phyloP scores from a whole-genome alignment of 2,329 filamentous ascomycete genomes.

The Dothistroma septosporum region DNA sequence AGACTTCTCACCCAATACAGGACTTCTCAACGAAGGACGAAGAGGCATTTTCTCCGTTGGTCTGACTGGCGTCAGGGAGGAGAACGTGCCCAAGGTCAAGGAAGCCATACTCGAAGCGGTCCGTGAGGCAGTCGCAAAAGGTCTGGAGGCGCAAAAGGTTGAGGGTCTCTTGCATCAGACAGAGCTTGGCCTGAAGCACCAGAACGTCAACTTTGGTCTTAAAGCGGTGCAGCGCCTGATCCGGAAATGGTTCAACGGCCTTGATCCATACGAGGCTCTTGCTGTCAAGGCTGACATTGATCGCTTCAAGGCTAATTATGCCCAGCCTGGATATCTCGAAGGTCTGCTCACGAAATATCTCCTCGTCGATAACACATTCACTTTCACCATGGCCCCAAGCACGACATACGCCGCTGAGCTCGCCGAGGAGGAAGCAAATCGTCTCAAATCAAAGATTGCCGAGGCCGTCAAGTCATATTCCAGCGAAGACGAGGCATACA shows the following conservation, averaged over 20 bases:
- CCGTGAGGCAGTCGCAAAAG: conserved; percentile 63
- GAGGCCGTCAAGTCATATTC: conserved; percentile 66
- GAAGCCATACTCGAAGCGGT: conserved; percentile 69
- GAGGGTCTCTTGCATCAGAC: conserved; percentile 91
- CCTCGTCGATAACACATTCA: conserved; percentile 78
- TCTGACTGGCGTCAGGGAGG: conserved; percentile 79
- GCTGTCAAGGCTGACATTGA: conserved; percentile 87
- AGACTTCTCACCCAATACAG: conserved; percentile 91
- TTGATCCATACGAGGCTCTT: conserved; percentile 84
- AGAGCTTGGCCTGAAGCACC: conserved; percentile 90
- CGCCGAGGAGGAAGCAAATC: conserved; percentile 68
- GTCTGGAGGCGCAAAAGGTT: conserved; percentile 86
- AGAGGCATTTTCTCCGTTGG: conserved; percentile 85
- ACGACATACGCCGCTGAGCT: conserved; percentile 69
- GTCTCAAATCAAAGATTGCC: conserved; percentile 70
- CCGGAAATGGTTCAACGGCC: conserved; percentile 91
- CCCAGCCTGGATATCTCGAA: conserved; percentile 76
- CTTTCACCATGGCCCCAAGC: conserved; percentile 91
- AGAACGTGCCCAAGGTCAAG: conserved; percentile 73
- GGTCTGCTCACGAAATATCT: conserved; percentile 83
- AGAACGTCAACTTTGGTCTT: conserved; percentile 93
- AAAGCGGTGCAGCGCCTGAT: conserved; percentile 83
- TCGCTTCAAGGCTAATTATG: conserved; percentile 73
- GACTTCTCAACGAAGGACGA: conserved; percentile 72
- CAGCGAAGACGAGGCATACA: conserved; percentile 65